phyloP scores from a whole-genome alignment of 306 rosid genomes.

The Glycine latifolia region DNA sequence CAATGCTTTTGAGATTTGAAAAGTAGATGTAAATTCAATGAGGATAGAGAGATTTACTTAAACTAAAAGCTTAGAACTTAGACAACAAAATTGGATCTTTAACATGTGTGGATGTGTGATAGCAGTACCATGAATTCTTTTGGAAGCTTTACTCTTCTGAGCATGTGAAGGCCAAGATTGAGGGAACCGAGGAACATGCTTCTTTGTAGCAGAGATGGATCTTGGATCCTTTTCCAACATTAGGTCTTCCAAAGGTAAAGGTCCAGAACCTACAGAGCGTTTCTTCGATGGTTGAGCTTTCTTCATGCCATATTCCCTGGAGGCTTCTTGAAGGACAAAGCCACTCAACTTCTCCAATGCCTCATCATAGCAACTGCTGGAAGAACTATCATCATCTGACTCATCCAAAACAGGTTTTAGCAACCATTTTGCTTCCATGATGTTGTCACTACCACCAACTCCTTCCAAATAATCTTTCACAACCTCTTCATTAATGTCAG shows the following conservation, averaged over 20 bases:
- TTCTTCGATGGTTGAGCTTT: conserved; percentile 63
- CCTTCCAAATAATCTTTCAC: conserved; percentile 90
- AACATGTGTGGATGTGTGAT: conserved; percentile 26
- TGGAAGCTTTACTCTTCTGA: conserved; percentile 70
- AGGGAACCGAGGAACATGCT: conserved; percentile 62
- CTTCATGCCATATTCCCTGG: conserved; percentile 73
- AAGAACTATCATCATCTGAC: conserved; percentile 68
- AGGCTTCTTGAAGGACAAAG: conserved; percentile 82
- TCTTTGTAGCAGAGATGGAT: conserved; percentile 62
- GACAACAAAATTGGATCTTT: conserved; percentile 19
- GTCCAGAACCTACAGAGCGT: conserved; percentile 45
- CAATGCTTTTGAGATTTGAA: conserved; percentile 28
- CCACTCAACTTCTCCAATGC: conserved; percentile 79
- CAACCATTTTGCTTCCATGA: conserved; percentile 82
- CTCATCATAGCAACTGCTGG: conserved; percentile 62
- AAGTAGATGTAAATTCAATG: conserved; percentile 39
- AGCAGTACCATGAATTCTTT: conserved; percentile 70
- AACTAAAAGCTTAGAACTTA: conserved; percentile 41
- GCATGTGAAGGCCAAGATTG: conserved; percentile 82
- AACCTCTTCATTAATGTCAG: conserved; percentile 85
- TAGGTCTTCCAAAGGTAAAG: conserved; percentile 61
- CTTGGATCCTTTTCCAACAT: conserved; percentile 70
- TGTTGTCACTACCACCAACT: conserved; percentile 80
- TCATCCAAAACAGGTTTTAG: conserved; percentile 58
- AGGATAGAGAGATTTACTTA: conserved; percentile 2